Percentiles rank a stretch among this genome's conserved stretches.
These are phyloP conservation scores for Apostasia shenzhenica DNA, from an alignment of 106 monocot species.

Conservation along the genomic window DNA sequence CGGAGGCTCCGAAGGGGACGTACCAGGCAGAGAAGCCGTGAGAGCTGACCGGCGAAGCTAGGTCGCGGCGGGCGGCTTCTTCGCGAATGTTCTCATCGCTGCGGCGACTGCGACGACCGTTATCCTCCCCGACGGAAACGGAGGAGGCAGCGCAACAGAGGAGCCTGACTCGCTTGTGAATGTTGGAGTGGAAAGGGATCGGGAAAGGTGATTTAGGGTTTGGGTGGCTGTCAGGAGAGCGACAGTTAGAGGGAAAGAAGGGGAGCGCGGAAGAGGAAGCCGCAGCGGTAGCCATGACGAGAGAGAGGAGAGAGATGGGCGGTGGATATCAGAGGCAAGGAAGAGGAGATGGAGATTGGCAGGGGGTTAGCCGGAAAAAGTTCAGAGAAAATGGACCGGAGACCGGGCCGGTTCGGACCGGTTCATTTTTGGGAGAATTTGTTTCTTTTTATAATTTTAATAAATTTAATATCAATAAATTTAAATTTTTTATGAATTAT, in stretches of 20 bases:
- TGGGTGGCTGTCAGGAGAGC: background rate
- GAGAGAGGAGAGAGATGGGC: background rate
- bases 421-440: too few relatives aligned
- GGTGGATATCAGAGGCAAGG: background rate
- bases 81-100: constrained; percentile 89
- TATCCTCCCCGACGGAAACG: background rate
- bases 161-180: background rate
- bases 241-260: background rate
- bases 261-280: background rate
- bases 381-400: too few relatives aligned
- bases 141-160: constrained; percentile 9
- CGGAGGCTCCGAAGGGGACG: constrained; percentile 34
- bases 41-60: constrained; percentile 8
- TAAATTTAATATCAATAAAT: too few relatives aligned
- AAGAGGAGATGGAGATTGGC: too few relatives aligned
- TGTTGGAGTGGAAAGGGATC: background rate
- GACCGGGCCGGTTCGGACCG: too few relatives aligned
- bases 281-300: constrained; percentile 7
- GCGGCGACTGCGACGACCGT: constrained; percentile 38
- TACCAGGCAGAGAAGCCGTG: constrained; percentile 61
- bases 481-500: too few relatives aligned
- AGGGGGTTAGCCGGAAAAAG: too few relatives aligned
- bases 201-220: background rate
- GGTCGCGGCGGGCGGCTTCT: constrained; percentile 55
- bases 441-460: too few relatives aligned